Evolutionary conservation across 768 basidiomycete species (phyloP).

Genomic region (Serendipita vermifera): DNA sequence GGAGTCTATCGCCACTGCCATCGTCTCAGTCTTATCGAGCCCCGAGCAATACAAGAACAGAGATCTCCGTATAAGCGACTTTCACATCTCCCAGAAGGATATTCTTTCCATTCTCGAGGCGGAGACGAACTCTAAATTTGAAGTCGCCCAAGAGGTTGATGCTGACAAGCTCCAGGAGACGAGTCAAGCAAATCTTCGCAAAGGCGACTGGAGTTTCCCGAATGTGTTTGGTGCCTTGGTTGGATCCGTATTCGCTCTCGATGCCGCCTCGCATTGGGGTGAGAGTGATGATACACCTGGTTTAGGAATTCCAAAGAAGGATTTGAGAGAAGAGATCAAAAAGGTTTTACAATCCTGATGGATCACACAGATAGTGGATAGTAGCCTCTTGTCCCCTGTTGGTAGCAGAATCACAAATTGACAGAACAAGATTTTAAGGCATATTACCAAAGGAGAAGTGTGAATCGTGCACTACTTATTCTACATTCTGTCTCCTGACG

Average conservation of each 20-base stretch:
- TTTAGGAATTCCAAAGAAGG: background rate
- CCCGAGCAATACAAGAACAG: slow-evolving; percentile 8
- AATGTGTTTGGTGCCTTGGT: background rate
- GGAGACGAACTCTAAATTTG: background rate
- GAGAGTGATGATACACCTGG: background rate
- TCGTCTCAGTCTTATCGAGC: background rate
- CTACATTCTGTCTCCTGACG: too few species aligned
- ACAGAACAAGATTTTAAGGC: too few species aligned
- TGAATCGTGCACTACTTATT: too few species aligned
- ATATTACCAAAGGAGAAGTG: too few species aligned
- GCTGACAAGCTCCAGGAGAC: background rate
- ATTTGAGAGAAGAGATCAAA: background rate
- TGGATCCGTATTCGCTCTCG: background rate
- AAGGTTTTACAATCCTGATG: slow-evolving; percentile 3
- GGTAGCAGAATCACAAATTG: too few species aligned
- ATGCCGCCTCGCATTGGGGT: background rate
- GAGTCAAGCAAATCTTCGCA: background rate
- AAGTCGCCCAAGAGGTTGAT: background rate
- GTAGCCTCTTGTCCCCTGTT: too few species aligned
- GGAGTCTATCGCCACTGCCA: background rate
- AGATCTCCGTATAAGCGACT: background rate
- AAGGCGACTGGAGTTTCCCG: background rate
- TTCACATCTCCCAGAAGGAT: background rate
- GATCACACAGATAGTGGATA: too few species aligned
- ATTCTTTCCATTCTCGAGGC: background rate